These are phyloP conservation scores for Anthracocystis walkeri DNA, from an alignment of 1,284 basidiomycete genomes.

Conservation along the genomic window DNA sequence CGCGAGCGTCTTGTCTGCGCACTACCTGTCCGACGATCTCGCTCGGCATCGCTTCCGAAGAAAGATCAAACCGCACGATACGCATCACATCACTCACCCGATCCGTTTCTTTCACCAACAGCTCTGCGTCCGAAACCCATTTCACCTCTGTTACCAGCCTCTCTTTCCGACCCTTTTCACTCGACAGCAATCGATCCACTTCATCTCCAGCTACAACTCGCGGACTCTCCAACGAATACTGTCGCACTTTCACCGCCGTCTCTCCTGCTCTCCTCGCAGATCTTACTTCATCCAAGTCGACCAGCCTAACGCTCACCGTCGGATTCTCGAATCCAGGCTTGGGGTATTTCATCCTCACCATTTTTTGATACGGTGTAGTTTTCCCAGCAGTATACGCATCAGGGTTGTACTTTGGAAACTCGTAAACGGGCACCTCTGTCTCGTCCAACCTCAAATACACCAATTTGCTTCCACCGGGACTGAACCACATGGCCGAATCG, in stretches of 20 bases:
- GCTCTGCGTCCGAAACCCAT: constrained; percentile 82
- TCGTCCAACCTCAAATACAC: constrained; percentile 91
- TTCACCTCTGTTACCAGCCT: constrained; percentile 79
- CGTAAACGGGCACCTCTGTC: constrained; percentile 84
- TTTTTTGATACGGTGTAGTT: constrained; percentile 55
- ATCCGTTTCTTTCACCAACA: constrained; percentile 88
- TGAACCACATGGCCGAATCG: constrained; percentile 89
- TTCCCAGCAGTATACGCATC: constrained; percentile 39
- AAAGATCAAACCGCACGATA: constrained; percentile 49
- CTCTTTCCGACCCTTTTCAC: constrained; percentile 73
- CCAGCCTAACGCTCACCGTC: constrained; percentile 81
- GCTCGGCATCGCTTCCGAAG: constrained; percentile 9
- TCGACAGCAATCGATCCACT: constrained; percentile 73
- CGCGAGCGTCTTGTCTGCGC: constrained; percentile 78
- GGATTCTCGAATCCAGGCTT: constrained; percentile 91
- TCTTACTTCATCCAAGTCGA: constrained; percentile 54
- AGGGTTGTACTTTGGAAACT: constrained; percentile 87
- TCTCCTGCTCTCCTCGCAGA: constrained; percentile 15
- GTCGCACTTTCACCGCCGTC: constrained; percentile 13
- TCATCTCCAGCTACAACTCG: constrained; percentile 62
- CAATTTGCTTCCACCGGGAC: constrained; percentile 81
- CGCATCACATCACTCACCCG: constrained; percentile 59
- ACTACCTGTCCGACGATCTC: constrained; percentile 60
- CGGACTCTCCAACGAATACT: constrained; percentile 41
- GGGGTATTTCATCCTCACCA: constrained; percentile 70